These are phyloP conservation scores for Casuarina cunninghamiana DNA, from an alignment of 306 rosid genomes.

Conservation along the genomic window DNA sequence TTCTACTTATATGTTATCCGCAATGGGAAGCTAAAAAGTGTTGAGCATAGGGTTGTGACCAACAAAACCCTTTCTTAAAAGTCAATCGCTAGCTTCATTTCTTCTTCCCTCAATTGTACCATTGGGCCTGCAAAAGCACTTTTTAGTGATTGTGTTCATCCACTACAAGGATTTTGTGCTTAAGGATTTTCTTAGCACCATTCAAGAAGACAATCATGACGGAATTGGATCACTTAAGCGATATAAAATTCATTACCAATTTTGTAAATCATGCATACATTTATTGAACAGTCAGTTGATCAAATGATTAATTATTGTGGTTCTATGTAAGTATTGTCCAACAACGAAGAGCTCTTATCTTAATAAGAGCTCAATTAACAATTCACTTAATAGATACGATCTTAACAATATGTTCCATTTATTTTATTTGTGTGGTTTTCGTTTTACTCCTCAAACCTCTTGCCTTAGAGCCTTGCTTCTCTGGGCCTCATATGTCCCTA, in stretches of 20 bases:
- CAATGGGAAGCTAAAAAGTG: constrained; percentile 29
- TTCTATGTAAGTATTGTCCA: too few relatives aligned
- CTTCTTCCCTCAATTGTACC: constrained; percentile 17
- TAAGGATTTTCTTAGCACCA: constrained; percentile 22
- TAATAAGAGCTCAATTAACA: too few relatives aligned
- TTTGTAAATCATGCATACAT: neutral
- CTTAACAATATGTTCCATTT: too few relatives aligned
- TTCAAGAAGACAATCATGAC: constrained; percentile 7
- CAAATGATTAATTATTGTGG: too few relatives aligned
- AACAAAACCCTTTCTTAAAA: constrained; percentile 10
- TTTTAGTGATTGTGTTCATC: neutral
- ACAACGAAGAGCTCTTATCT: too few relatives aligned
- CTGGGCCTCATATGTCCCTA: too few relatives aligned
- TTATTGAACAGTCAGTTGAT: too few relatives aligned
- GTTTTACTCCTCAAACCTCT: too few relatives aligned
- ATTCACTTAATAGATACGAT: too few relatives aligned
- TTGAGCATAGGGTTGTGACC: constrained; percentile 29
- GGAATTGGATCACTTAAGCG: constrained; percentile 13
- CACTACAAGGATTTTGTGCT: constrained; percentile 6
- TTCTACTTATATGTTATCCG: constrained; percentile 17
- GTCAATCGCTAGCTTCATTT: constrained; percentile 12
- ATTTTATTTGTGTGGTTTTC: too few relatives aligned
- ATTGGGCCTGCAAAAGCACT: constrained; percentile 26
- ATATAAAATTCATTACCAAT: constrained; percentile 16
- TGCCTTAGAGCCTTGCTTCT: too few relatives aligned